A percentile compares a stretch with the other conserved stretches of the same genome.
These are phyloP conservation scores for Gossypium stocksii DNA, from an alignment of 345 rosid species.

Conservation along the genomic window DNA sequence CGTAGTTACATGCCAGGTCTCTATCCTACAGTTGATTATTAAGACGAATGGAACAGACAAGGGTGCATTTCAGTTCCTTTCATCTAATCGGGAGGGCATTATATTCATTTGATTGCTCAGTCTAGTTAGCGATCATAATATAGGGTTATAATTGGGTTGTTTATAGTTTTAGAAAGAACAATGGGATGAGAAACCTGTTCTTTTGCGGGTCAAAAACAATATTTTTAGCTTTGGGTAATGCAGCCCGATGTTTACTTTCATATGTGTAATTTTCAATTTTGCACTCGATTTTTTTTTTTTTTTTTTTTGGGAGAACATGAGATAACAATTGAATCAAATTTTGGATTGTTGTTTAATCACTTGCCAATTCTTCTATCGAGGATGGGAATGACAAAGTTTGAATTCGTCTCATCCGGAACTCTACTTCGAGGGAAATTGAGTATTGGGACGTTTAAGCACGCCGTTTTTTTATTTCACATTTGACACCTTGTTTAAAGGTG, in stretches of 20 bases:
- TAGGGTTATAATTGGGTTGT: slow-evolving; percentile 32
- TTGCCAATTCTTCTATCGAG: no score
- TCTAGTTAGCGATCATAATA: slow-evolving; percentile 6
- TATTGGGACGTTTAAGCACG: no score
- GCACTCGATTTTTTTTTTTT: background rate
- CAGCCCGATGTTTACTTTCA: background rate
- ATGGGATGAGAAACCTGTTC: slow-evolving; percentile 21
- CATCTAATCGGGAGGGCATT: background rate
- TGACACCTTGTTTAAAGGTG: no score
- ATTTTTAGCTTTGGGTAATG: background rate
- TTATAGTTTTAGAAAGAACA: slow-evolving; percentile 26
- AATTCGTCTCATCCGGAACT: no score
- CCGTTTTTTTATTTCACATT: no score
- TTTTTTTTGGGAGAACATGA: background rate
- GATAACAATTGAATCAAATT: background rate
- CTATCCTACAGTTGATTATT: slow-evolving; percentile 42
- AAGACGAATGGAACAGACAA: slow-evolving; percentile 14
- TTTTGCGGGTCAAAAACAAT: no score
- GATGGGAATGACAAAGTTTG: no score
- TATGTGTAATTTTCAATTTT: background rate
- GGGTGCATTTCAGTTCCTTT: slow-evolving; percentile 3
- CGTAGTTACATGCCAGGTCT: slow-evolving; percentile 39
- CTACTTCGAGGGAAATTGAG: no score
- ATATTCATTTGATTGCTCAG: slow-evolving; percentile 20
- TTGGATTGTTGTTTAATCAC: background rate